Conservation (phyloP, 805 yeast species). For the Cyberlindnera xishuangbannaensis region DNA sequence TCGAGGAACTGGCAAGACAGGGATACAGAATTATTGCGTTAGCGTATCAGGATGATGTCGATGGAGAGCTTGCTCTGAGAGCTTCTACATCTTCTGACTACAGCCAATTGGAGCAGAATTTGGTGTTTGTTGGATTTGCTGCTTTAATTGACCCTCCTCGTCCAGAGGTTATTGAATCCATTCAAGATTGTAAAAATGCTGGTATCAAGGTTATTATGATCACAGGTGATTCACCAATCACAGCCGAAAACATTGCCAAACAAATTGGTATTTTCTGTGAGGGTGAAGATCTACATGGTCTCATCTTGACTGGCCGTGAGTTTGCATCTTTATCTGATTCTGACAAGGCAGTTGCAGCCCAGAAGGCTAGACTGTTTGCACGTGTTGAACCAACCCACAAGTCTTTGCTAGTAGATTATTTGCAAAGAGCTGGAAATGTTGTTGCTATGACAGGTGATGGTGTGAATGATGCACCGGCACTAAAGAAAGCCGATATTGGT, state of each 20-base stretch:
- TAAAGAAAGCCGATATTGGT: conserved; percentile 65
- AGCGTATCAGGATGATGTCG: conserved; percentile 30
- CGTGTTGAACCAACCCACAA: conserved; percentile 55
- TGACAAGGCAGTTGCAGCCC: conserved; percentile 37
- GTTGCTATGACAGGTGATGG: conserved; percentile 93
- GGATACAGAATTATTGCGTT: conserved; percentile 29
- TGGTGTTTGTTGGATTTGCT: conserved; percentile 35
- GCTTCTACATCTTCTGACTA: conserved; percentile 31
- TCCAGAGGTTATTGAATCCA: conserved; percentile 31
- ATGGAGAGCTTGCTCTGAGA: conserved; percentile 26
- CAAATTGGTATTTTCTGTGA: conserved; percentile 35
- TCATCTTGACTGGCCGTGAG: conserved; percentile 36
- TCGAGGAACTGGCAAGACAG: conserved; percentile 34
- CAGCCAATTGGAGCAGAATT: conserved; percentile 25
- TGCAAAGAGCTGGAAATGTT: conserved; percentile 40
- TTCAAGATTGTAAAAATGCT: conserved; percentile 32
- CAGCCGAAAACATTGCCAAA: conserved; percentile 46
- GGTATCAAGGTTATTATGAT: conserved; percentile 40
- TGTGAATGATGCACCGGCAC: conserved; percentile 84
- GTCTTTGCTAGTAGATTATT: conserved; percentile 43
- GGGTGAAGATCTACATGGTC: conserved; percentile 19
- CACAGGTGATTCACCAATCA: conserved; percentile 51
- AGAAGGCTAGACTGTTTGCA: conserved; percentile 42
- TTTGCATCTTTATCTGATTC: conserved; percentile 29
- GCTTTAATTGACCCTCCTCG: conserved; percentile 43